Conservation (phyloP, 257 asterid genomes). For the Dorcoceras hygrometricum region DNA sequence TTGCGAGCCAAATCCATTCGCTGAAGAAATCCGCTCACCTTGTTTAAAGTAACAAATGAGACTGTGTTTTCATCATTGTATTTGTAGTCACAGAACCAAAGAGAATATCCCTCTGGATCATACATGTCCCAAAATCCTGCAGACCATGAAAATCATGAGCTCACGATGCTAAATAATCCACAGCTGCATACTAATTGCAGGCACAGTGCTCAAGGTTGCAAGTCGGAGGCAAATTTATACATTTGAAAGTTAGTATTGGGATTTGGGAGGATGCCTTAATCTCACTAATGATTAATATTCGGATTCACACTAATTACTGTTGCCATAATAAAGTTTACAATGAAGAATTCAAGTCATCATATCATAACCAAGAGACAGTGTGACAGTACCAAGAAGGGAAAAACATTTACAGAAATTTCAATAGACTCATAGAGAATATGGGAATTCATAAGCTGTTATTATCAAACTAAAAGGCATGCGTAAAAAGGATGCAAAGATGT, state of each 20-base stretch:
- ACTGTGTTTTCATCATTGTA: constrained; percentile 88
- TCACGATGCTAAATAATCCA: background rate
- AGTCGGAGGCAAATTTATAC: background rate
- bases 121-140: constrained; percentile 98
- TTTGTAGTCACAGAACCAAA: constrained; percentile 95
- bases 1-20: constrained; percentile 93
- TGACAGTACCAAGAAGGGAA: background rate
- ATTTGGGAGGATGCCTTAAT: background rate
- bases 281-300: background rate
- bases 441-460: background rate
- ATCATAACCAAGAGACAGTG: no score
- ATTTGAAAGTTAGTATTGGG: background rate
- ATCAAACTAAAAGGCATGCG: background rate
- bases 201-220: background rate
- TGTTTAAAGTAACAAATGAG: constrained; percentile 85
- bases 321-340: background rate
- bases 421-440: background rate
- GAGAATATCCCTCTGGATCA: constrained; percentile 94
- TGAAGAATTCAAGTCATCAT: background rate
- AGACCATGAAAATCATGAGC: constrained; percentile 6
- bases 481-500: background rate
- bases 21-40: constrained; percentile 89
- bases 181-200: background rate
- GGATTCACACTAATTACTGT: background rate
- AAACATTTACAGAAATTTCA: background rate